Evolutionary conservation across 2,329 filamentous ascomycete species (phyloP).

Genomic region (Dactylellina leptospora): DNA sequence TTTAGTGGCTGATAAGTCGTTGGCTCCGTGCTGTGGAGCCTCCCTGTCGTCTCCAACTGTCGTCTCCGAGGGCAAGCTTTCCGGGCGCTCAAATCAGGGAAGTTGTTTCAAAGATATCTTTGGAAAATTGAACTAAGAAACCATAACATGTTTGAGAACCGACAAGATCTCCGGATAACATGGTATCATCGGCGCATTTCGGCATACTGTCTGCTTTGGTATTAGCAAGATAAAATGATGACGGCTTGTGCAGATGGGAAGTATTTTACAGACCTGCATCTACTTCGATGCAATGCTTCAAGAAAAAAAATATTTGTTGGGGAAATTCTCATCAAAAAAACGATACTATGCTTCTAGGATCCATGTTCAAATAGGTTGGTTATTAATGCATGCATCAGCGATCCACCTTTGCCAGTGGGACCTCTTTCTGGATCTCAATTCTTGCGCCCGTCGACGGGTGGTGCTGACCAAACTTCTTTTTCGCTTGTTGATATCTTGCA

Average conservation of each 20-base stretch:
- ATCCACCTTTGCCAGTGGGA: conserved; percentile 31
- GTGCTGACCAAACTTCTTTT: conserved; percentile 14
- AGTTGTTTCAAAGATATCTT: conserved; percentile 10
- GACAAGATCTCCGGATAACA: conserved; percentile 48
- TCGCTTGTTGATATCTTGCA: conserved; percentile 41
- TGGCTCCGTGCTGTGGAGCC: conserved; percentile 46
- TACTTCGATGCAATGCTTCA: no score
- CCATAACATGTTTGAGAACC: conserved; percentile 15
- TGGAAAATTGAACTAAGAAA: conserved; percentile 6
- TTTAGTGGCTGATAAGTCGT: conserved; percentile 27
- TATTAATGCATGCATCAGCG: conserved; percentile 38
- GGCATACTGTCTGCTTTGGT: conserved; percentile 21
- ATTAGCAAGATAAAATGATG: conserved; percentile 7
- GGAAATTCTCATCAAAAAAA: conserved; percentile 51
- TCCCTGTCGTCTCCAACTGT: conserved; percentile 34
- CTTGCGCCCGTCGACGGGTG: background rate
- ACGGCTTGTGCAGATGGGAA: background rate
- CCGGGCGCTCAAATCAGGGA: conserved; percentile 21
- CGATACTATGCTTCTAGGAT: conserved; percentile 25
- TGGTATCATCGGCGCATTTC: conserved; percentile 49
- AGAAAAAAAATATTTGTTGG: conserved; percentile 46
- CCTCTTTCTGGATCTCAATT: conserved; percentile 21
- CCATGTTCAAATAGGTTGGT: conserved; percentile 27
- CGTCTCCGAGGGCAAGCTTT: conserved; percentile 20
- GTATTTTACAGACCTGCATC: no score